Evolutionary conservation across 768 basidiomycete genomes (phyloP).

Genomic region (Suillus subalutaceus): DNA sequence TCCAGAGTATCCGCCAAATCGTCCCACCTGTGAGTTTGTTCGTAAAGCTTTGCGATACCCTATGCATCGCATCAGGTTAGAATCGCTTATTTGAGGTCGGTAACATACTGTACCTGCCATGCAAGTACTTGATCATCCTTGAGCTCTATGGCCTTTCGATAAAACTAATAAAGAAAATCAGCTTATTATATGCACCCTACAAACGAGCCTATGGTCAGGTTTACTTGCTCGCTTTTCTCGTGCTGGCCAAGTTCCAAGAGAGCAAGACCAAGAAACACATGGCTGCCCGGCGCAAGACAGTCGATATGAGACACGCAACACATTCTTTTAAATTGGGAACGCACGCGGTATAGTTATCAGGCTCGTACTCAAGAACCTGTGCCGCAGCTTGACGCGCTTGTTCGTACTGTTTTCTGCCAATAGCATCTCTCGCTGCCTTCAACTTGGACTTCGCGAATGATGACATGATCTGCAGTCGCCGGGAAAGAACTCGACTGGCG

Average conservation of each 20-base stretch:
- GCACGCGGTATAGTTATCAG: constrained; percentile 87
- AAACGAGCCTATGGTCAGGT: constrained; percentile 19
- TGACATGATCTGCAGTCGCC: constrained; percentile 24
- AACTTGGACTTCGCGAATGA: constrained; percentile 70
- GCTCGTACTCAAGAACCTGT: constrained; percentile 73
- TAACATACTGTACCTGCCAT: constrained; percentile 66
- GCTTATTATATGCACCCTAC: constrained; percentile 13
- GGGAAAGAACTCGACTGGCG: not conserved
- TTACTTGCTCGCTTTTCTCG: constrained; percentile 86
- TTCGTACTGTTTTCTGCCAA: constrained; percentile 75
- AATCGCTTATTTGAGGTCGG: constrained; percentile 20
- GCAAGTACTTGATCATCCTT: constrained; percentile 75
- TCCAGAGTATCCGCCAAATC: constrained; percentile 55
- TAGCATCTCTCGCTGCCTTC: constrained; percentile 75
- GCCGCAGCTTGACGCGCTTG: constrained; percentile 67
- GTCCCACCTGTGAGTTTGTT: constrained; percentile 61
- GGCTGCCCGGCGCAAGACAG: constrained; percentile 45
- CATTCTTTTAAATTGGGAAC: constrained; percentile 30
- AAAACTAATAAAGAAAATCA: constrained; percentile 53
- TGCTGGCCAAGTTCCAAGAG: constrained; percentile 71
- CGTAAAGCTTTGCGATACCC: constrained; percentile 78
- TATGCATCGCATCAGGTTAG: constrained; percentile 31
- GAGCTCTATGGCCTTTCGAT: constrained; percentile 73
- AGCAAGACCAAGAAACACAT: constrained; percentile 85
- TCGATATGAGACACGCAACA: constrained; percentile 5